Base-by-base conservation (phyloP, 2,329 filamentous ascomycete species). In the Aspergillus melleus region DNA sequence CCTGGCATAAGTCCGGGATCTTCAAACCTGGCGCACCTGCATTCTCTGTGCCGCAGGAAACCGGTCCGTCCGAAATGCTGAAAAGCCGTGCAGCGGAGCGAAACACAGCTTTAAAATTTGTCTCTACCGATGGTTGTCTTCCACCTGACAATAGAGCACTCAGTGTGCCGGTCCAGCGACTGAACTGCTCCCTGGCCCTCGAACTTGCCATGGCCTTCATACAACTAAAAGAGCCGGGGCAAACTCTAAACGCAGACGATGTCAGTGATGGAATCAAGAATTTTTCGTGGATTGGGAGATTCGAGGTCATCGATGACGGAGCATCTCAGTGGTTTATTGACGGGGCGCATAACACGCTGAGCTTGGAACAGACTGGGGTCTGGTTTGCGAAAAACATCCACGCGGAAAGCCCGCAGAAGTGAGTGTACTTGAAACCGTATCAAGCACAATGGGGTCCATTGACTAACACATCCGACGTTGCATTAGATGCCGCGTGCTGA, bases 1-100 rank as follows among this genome's bases (percentile, higher is more conserved):
- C 88, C 0, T 90, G 88, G 88, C 87, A 91, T 74, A 91, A 91
- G 74, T 85, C 86, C 1, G 89, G 88, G 1, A 88, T 91, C 59
- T 86, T 90, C 78, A 90, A 90, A 74, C 58, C 70, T 0, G 84
- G 83, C 1, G 79, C 80, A 10, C 80, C 82, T 19, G 85, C 85
- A 2, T 88, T 89, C 53, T 86, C 84, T 0, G 77, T 86, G 4
- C 74, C 80, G 29, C 86, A 88, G 70, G 72, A 80, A 0, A 71
- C 78, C 2, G 76, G 70, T 1, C 81, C 80, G 1, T 72, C 77
- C 12, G 67, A 74, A 24, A 83, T 86, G 1, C 66, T 88, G 30
- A 66, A 72, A 42, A 63, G 77, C 4, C 75, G 87, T 49, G 87
- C 88, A 0, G 60, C 51, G 5, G 85, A 88, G 55, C 86, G 83